Evolutionary conservation across 2,329 filamentous ascomycete genomes (phyloP).

Genomic region (Colletotrichum sp.): DNA sequence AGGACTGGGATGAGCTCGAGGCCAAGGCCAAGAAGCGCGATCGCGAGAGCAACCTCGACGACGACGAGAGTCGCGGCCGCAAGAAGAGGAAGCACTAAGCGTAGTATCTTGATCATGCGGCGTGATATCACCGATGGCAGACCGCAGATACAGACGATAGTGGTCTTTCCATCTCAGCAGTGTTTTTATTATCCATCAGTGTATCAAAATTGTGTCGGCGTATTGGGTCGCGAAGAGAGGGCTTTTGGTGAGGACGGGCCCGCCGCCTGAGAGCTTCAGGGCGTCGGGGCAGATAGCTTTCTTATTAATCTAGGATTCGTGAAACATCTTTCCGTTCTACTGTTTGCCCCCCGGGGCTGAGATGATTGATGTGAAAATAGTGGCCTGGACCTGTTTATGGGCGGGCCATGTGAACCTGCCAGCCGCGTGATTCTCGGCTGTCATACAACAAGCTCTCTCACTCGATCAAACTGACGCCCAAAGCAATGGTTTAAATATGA

Average conservation of each 20-base stretch:
- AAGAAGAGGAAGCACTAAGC: conserved; percentile 68
- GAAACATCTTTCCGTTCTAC: background rate
- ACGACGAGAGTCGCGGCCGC: conserved; percentile 77
- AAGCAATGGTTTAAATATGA: background rate
- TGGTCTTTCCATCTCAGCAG: background rate
- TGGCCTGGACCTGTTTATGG: background rate
- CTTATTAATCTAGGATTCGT: conserved; percentile 1
- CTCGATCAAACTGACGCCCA: background rate
- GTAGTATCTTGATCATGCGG: background rate
- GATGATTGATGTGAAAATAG: background rate
- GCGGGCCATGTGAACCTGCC: background rate
- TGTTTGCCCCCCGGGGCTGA: background rate
- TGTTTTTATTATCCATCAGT: conserved; percentile 12
- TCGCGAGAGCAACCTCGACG: conserved; percentile 69
- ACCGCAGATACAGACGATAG: background rate
- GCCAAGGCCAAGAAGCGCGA: conserved; percentile 89
- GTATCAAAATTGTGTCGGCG: conserved; percentile 22
- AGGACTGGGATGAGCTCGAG: conserved; percentile 96
- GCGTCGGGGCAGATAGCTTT: conserved; percentile 6
- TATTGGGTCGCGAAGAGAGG: background rate
- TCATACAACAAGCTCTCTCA: background rate
- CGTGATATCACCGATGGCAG: background rate
- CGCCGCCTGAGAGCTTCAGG: background rate
- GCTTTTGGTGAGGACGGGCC: background rate
- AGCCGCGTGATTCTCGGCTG: background rate